A percentile compares a stretch with the other conserved stretches of the same genome.
Conservation (phyloP, 2,329 filamentous ascomycete genomes). For the Exophiala viscosa region DNA sequence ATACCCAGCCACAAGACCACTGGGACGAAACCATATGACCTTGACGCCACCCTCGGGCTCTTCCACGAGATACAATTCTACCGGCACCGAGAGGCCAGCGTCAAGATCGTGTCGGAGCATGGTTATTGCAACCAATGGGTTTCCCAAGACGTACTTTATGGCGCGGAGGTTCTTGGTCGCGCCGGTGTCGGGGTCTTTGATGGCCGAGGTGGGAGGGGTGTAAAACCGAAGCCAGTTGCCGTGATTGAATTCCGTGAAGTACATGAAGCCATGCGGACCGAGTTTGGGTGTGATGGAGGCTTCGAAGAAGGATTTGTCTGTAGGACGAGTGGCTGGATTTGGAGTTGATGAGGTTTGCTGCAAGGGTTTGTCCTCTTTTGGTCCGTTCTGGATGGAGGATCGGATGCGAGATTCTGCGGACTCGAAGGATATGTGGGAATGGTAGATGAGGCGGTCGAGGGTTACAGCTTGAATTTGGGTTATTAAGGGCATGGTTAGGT, state of each 20-base stretch:
- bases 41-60: slow-evolving; percentile 6
- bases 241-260: slow-evolving; percentile 20
- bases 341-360: no score
- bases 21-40: slow-evolving; percentile 12
- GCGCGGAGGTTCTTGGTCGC: slow-evolving; percentile 3
- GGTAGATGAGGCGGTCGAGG: slow-evolving; percentile 9
- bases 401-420: slow-evolving; percentile 10
- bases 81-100: slow-evolving; percentile 16
- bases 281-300: slow-evolving; percentile 1
- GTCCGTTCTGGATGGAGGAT: slow-evolving; percentile 9
- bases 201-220: slow-evolving; percentile 4
- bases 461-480: slow-evolving; percentile 4
- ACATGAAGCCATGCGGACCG: slow-evolving; percentile 18
- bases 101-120: slow-evolving; percentile 16
- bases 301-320: slow-evolving; percentile 4
- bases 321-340: not conserved
- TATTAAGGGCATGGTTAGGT: slow-evolving; percentile 6
- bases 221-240: slow-evolving; percentile 12
- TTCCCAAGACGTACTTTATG: slow-evolving; percentile 15
- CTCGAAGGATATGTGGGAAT: slow-evolving; percentile 5
- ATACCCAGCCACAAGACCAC: slow-evolving; percentile 13
- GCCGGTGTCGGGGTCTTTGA: not conserved
- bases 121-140: slow-evolving; percentile 16
- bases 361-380: not conserved
- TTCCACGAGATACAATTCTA: slow-evolving; percentile 17